A percentile compares a stretch with the other conserved stretches of the same genome.
Conservation (phyloP, 2,329 filamentous ascomycete species). For the Ophiostoma pallidulum region DNA sequence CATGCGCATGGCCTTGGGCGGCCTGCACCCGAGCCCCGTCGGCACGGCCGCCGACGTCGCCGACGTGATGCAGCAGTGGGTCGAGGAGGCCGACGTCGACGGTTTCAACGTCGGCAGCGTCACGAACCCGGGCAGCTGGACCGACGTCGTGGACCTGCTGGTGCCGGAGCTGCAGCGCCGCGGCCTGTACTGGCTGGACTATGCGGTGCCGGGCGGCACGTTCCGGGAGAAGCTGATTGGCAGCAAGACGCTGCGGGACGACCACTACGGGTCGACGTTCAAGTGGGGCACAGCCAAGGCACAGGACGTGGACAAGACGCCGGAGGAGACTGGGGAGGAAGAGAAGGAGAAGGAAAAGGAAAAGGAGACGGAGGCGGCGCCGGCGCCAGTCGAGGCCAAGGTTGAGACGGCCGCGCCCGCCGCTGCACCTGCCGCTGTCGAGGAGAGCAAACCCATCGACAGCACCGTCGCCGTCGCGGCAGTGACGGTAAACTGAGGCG, state of each 20-base stretch:
- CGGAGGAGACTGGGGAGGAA: background rate
- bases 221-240: slow-evolving; percentile 35
- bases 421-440: too few relatives aligned
- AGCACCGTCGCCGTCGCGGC: slow-evolving; percentile 1
- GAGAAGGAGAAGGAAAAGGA: background rate
- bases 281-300: slow-evolving; percentile 3
- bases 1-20: slow-evolving; percentile 17
- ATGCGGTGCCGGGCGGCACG: slow-evolving; percentile 22
- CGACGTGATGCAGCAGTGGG: slow-evolving; percentile 58
- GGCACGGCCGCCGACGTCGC: slow-evolving; percentile 58
- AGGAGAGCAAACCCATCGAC: slow-evolving; percentile 3
- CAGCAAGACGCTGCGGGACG: slow-evolving; percentile 26
- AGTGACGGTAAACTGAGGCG: background rate
- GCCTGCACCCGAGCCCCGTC: slow-evolving; percentile 31
- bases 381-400: background rate
- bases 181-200: slow-evolving; percentile 38
- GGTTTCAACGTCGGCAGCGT: slow-evolving; percentile 51
- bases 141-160: slow-evolving; percentile 55
- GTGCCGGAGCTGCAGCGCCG: slow-evolving; percentile 51
- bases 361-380: background rate
- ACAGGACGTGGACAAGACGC: background rate
- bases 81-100: slow-evolving; percentile 60
- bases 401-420: background rate
- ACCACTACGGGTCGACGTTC: slow-evolving; percentile 33
- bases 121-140: slow-evolving; percentile 46